These are phyloP conservation scores for Entomortierella chlamydospora DNA, from an alignment of 192 early-diverging fungal genomes.

Conservation along the genomic window DNA sequence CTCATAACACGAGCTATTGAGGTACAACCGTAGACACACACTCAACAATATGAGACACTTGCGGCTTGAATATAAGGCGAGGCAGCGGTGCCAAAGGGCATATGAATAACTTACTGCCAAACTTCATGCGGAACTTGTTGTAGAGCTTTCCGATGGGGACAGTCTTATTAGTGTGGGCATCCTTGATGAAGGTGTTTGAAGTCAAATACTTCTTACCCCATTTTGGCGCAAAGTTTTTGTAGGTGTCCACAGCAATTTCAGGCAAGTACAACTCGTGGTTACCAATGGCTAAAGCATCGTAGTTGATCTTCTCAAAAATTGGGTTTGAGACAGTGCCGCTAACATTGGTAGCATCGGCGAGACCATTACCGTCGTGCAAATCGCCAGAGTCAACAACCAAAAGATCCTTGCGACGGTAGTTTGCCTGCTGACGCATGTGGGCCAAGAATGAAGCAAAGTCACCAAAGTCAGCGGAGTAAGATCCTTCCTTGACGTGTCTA, in stretches of 20 bases:
- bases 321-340: conserved; percentile 53
- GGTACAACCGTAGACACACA: conserved; percentile 1
- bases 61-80: no score
- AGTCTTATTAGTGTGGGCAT: conserved; percentile 54
- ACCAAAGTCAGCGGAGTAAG: conserved; percentile 63
- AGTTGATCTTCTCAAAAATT: conserved; percentile 44
- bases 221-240: conserved; percentile 45
- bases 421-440: conserved; percentile 61
- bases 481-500: conserved; percentile 45
- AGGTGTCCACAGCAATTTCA: conserved; percentile 38
- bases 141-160: conserved; percentile 57
- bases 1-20: conserved; percentile 63
- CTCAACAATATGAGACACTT: no score
- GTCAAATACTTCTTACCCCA: conserved; percentile 51
- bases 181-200: conserved; percentile 46
- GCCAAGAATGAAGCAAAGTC: conserved; percentile 66
- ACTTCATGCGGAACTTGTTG: conserved; percentile 55
- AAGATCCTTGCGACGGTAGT: conserved; percentile 57
- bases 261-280: conserved; percentile 44
- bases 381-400: conserved; percentile 66
- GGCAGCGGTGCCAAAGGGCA: no score
- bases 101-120: conserved; percentile 23
- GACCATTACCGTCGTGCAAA: conserved; percentile 55
- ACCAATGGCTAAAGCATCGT: conserved; percentile 40
- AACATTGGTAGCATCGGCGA: conserved; percentile 47